Evolutionary conservation across 306 rosid species (phyloP).

Genomic region (Rosa persica): DNA sequence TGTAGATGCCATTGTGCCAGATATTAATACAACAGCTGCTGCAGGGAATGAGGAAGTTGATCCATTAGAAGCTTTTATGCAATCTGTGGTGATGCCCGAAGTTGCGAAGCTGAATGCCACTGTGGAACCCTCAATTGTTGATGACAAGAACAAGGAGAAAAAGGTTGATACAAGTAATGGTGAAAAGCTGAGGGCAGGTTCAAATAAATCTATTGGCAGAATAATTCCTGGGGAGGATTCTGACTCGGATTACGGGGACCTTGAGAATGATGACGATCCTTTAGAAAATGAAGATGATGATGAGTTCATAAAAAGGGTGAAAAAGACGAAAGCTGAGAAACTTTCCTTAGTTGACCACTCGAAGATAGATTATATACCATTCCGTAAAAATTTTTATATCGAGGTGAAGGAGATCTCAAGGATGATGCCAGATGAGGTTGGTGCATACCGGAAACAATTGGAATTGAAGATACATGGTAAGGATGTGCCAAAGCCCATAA

Average conservation of each 20-base stretch:
- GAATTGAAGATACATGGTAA: slow-evolving; percentile 95
- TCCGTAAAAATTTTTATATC: slow-evolving; percentile 70
- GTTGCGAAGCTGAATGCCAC: slow-evolving; percentile 67
- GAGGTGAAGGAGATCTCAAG: slow-evolving; percentile 74
- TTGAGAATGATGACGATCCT: slow-evolving; percentile 57
- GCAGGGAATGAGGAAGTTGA: slow-evolving; percentile 68
- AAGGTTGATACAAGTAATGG: slow-evolving; percentile 43
- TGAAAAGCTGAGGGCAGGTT: slow-evolving; percentile 47
- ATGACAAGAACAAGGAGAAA: slow-evolving; percentile 45
- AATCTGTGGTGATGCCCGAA: slow-evolving; percentile 85
- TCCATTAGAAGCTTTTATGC: slow-evolving; percentile 95
- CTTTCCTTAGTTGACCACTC: slow-evolving; percentile 93
- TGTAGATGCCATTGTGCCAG: slow-evolving; percentile 33
- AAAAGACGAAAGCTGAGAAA: slow-evolving; percentile 93
- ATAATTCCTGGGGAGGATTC: slow-evolving; percentile 96
- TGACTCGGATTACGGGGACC: slow-evolving; percentile 75
- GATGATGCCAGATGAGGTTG: slow-evolving; percentile 67
- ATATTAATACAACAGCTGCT: slow-evolving; percentile 44
- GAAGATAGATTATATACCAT: slow-evolving; percentile 75
- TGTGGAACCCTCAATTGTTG: slow-evolving; percentile 34
- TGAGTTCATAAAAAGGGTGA: slow-evolving; percentile 95
- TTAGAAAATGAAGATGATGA: slow-evolving; percentile 83
- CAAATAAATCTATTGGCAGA: slow-evolving; percentile 78
- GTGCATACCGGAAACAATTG: slow-evolving; percentile 67
- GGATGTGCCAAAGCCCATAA: slow-evolving; percentile 92